Conservation (phyloP, 2,329 filamentous ascomycete species). For the Annulohypoxylon truncatum region DNA sequence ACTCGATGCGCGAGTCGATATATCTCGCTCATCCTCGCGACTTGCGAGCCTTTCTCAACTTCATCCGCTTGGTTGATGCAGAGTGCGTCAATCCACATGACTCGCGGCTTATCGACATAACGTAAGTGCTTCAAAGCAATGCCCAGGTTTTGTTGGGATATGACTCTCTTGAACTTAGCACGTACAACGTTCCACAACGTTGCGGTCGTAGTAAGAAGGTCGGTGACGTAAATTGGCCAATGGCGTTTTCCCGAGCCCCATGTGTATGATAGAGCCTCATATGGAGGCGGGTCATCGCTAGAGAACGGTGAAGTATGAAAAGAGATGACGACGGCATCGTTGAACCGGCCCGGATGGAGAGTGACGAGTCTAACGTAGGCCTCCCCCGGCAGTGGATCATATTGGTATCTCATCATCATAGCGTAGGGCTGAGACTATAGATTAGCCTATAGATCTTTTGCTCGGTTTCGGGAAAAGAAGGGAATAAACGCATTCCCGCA, state of each 20-base stretch:
- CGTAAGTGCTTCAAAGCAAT: constrained; percentile 26
- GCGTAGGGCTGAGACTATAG: not conserved
- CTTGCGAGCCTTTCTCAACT: constrained; percentile 33
- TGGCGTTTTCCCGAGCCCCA: constrained; percentile 3
- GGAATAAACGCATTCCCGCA: not conserved
- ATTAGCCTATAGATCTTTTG: not conserved
- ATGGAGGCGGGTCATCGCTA: not conserved
- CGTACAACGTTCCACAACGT: not conserved
- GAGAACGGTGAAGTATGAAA: constrained; percentile 8
- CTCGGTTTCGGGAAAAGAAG: not conserved
- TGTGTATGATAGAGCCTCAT: constrained; percentile 30
- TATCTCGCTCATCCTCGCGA: constrained; percentile 41
- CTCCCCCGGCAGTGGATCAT: constrained; percentile 2
- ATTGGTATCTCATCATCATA: constrained; percentile 14
- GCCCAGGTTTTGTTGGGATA: constrained; percentile 6
- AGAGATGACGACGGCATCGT: constrained; percentile 19
- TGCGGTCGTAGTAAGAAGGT: not conserved
- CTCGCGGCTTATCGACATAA: not conserved
- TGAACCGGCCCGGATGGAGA: constrained; percentile 11
- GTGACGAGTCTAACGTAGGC: constrained; percentile 17
- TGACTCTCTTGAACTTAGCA: not conserved
- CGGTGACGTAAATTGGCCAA: not conserved
- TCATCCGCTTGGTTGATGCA: constrained; percentile 43
- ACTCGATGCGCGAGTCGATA: constrained; percentile 36
- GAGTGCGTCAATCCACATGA: constrained; percentile 43